phyloP scores from a whole-genome alignment of 2,329 filamentous ascomycete species.

The Boeremia lycopersici region DNA sequence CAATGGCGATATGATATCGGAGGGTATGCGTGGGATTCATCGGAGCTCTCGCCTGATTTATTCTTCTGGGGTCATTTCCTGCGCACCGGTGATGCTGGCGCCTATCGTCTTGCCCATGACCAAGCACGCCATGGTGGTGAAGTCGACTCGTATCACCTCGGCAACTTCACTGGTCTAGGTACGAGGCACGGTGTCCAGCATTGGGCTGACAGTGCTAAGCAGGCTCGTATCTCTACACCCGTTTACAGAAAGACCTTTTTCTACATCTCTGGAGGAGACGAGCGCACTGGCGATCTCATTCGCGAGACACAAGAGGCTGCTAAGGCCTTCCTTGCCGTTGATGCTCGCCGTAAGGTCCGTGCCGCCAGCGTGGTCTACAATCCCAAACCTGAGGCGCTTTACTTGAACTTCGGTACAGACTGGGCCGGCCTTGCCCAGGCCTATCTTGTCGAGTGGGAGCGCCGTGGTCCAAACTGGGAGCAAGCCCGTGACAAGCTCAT shows the following conservation, averaged over 20 bases:
- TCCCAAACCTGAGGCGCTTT: slow-evolving; percentile 50
- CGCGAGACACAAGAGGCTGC: slow-evolving; percentile 60
- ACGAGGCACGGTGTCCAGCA: slow-evolving; percentile 69
- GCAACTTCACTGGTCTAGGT: slow-evolving; percentile 64
- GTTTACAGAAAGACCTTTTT: slow-evolving; percentile 65
- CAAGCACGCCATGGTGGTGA: slow-evolving; percentile 65
- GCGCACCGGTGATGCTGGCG: slow-evolving; percentile 62
- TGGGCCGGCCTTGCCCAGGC: slow-evolving; percentile 63
- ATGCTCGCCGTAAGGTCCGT: slow-evolving; percentile 65
- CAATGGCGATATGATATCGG: slow-evolving; percentile 68
- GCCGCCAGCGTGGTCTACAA: slow-evolving; percentile 57
- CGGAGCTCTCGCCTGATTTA: slow-evolving; percentile 66
- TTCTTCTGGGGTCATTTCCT: slow-evolving; percentile 70
- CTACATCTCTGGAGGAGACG: slow-evolving; percentile 62
- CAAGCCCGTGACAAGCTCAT: slow-evolving; percentile 59
- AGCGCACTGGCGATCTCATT: slow-evolving; percentile 62
- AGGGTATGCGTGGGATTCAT: slow-evolving; percentile 70
- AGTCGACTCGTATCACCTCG: slow-evolving; percentile 67
- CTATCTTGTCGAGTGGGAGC: slow-evolving; percentile 67
- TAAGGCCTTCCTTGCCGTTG: slow-evolving; percentile 59
- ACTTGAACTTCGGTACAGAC: slow-evolving; percentile 64
- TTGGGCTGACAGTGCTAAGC: slow-evolving; percentile 65
- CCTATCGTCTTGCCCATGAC: slow-evolving; percentile 65
- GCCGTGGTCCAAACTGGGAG: slow-evolving; percentile 60
- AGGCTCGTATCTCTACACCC: slow-evolving; percentile 64